A percentile compares a stretch with the other conserved stretches of the same genome.
These are phyloP conservation scores for Lentinula boryana DNA, from an alignment of 768 basidiomycete genomes.

Conservation along the genomic window DNA sequence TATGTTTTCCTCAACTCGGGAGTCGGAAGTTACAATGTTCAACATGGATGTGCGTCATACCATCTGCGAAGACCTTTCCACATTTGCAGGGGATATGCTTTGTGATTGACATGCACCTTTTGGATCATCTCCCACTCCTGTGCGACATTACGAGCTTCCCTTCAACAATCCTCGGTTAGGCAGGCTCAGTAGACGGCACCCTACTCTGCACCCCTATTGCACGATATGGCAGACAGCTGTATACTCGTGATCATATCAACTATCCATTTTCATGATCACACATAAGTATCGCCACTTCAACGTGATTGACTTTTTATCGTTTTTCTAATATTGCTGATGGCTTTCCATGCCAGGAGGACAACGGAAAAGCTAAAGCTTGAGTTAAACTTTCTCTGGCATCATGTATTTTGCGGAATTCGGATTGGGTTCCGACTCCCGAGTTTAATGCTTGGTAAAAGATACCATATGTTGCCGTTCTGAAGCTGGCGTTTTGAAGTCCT, in stretches of 20 bases:
- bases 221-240: too few relatives aligned
- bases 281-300: background rate
- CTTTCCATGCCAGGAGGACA: background rate
- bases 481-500: constrained; percentile 42
- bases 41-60: too few relatives aligned
- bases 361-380: background rate
- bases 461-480: background rate
- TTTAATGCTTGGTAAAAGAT: background rate
- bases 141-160: background rate
- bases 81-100: too few relatives aligned
- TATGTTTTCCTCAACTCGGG: too few relatives aligned
- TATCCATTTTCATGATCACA: background rate
- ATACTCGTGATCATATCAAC: background rate
- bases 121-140: background rate
- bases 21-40: too few relatives aligned
- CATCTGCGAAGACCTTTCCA: too few relatives aligned
- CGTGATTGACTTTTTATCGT: background rate
- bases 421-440: too few relatives aligned
- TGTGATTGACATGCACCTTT: background rate
- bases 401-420: background rate
- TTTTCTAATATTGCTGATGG: background rate
- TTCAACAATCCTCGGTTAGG: too few relatives aligned
- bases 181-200: too few relatives aligned
- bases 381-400: background rate
- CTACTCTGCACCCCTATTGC: too few relatives aligned